A percentile compares a stretch with the other conserved stretches of the same genome.
These are phyloP conservation scores for Phellopilus nigrolimitatus DNA, from an alignment of 1,284 basidiomycete species.

Conservation along the genomic window DNA sequence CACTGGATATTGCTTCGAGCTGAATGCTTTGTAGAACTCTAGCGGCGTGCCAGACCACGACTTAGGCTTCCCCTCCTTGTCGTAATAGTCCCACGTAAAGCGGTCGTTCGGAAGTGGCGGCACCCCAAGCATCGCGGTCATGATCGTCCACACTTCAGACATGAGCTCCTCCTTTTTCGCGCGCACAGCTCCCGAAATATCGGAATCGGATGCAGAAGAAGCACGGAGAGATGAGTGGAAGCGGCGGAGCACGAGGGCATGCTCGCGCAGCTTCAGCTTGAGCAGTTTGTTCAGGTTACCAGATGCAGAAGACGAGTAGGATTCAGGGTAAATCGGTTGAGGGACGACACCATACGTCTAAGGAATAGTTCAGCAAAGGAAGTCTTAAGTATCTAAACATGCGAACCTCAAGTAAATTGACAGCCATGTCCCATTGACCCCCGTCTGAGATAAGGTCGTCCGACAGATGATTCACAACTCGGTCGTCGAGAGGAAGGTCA, in stretches of 20 bases:
- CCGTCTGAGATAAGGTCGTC: constrained; percentile 84
- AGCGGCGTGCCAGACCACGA: constrained; percentile 77
- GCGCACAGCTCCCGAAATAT: constrained; percentile 49
- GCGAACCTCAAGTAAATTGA: constrained; percentile 71
- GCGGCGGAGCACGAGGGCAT: constrained; percentile 75
- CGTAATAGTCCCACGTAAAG: constrained; percentile 88
- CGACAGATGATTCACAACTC: constrained; percentile 76
- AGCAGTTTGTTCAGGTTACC: constrained; percentile 72
- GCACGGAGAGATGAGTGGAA: constrained; percentile 49
- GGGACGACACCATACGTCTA: constrained; percentile 83
- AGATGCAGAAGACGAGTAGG: constrained; percentile 75
- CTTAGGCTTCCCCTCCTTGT: constrained; percentile 72
- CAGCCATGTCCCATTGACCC: constrained; percentile 94
- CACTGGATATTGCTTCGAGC: constrained; percentile 53
- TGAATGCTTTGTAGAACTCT: constrained; percentile 72
- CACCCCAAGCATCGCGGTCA: constrained; percentile 82
- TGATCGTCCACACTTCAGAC: constrained; percentile 81
- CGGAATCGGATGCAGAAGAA: constrained; percentile 38
- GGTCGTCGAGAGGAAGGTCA: constrained; percentile 77
- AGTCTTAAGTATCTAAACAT: background rate
- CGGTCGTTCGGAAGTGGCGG: constrained; percentile 68
- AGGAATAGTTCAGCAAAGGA: background rate
- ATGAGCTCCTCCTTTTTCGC: constrained; percentile 81
- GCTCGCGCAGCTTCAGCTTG: constrained; percentile 88
- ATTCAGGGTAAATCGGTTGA: constrained; percentile 81